Evolutionary conservation across 2,329 filamentous ascomycete genomes (phyloP), one percentile per base, ranked within the genome.

Genomic region (Passalora sequoiae): DNA sequence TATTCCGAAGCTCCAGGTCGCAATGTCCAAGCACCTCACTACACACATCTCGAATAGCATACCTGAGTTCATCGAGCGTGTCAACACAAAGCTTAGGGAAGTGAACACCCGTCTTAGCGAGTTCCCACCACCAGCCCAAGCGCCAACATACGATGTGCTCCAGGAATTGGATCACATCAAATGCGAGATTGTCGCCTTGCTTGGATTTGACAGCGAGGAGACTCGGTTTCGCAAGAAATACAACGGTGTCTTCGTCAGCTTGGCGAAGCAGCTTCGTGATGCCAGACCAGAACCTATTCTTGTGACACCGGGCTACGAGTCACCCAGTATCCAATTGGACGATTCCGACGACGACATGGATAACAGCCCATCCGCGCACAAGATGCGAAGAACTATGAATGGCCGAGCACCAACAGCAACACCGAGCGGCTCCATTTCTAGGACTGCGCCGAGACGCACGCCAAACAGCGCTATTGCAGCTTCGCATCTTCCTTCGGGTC

Each of bases 141-240:
- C 88, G 31, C 76, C 88, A 0, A 75, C 81, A n/a, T 69, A 81
- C 0, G 77, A 81, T 7, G 73, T 94, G 0, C 74, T 74, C 15
- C 73, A 74, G 2, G 76, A 78, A 8, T 60, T 91, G 0, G 68
- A 70, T 9, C 67, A 67, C 0, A 81, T 91, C 47, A 73, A 76
- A 0, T 65, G 69, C 0, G 59, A 69, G 0, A 70, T 87, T 1
- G 69, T 74, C 4, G 65, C 68, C 0, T 68, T 80, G 1, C 65
- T 86, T 4, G 69, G 74, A 15, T 73, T 79, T 6, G 71, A 74
- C 0, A 60, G 60, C 1, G 56, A 61, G 0, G 46, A 59, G 3
- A 68, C 67, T n/a, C 46, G 60, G 0, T 68, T 77, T 43, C 63
- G 67, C 6, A 69, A 66, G 9, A 46, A 56, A 0, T 77, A 72